These are phyloP conservation scores for Pseudotsuga menziesii DNA, from an alignment of 75 land plant species.

Conservation along the genomic window DNA sequence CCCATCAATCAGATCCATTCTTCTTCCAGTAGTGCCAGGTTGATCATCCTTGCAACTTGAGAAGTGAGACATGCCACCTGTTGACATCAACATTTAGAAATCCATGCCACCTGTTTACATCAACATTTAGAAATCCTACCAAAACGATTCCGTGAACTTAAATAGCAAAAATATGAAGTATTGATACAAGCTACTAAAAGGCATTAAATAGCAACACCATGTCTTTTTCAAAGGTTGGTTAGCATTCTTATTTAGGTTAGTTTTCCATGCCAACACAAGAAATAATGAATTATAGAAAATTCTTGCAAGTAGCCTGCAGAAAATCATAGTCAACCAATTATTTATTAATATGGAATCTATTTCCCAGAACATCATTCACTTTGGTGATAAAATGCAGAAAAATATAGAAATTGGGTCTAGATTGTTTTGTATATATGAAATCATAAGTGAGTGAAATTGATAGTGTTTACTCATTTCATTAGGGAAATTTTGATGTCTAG, in stretches of 20 bases:
- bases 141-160: no score
- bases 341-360: no score
- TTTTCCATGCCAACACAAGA: background rate
- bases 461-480: no score
- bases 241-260: background rate
- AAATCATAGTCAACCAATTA: no score
- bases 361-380: no score
- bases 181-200: background rate
- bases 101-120: conserved; percentile 4
- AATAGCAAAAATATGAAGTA: background rate
- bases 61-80: conserved; percentile 4
- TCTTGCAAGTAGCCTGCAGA: background rate
- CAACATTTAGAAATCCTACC: background rate
- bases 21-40: conserved; percentile 1
- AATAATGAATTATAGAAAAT: background rate
- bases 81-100: background rate
- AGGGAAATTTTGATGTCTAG: no score
- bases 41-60: conserved; percentile 4
- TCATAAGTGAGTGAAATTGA: no score
- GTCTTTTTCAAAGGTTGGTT: background rate
- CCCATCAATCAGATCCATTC: background rate
- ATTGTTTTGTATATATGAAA: no score
- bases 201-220: background rate
- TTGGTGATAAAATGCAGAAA: no score
- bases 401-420: no score